Conservation (phyloP, 345 rosid species). For the Noccaea bulbosa region DNA sequence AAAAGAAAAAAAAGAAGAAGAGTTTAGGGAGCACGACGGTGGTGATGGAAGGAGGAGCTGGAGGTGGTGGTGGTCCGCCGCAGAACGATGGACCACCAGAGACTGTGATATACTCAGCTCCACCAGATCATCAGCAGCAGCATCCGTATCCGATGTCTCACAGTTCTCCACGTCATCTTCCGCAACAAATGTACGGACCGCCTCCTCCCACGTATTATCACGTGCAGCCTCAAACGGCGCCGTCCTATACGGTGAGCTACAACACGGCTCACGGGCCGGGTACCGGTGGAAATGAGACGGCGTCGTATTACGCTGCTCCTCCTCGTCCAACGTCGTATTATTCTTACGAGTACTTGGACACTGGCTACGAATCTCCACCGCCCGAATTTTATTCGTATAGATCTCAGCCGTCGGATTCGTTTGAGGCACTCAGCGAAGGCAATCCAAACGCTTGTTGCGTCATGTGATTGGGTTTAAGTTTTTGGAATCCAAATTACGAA, state of each 20-base stretch:
- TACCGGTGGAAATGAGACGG: slow-evolving; percentile 29
- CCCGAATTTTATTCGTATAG: slow-evolving; percentile 45
- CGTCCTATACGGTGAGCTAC: slow-evolving; percentile 56
- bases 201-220: slow-evolving; percentile 48
- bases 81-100: slow-evolving; percentile 43
- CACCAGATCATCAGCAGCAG: slow-evolving; percentile 26
- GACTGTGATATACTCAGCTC: slow-evolving; percentile 45
- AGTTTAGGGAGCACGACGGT: slow-evolving; percentile 30
- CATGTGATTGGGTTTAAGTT: slow-evolving; percentile 52
- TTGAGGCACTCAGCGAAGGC: slow-evolving; percentile 83
- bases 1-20: slow-evolving; percentile 60
- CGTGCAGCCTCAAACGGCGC: slow-evolving; percentile 46
- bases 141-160: slow-evolving; percentile 42
- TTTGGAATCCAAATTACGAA: slow-evolving; percentile 18
- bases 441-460: slow-evolving; percentile 88
- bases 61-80: slow-evolving; percentile 30
- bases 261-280: slow-evolving; percentile 50
- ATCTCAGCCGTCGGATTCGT: slow-evolving; percentile 62
- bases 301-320: slow-evolving; percentile 49
- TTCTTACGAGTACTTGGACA: slow-evolving; percentile 51
- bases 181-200: slow-evolving; percentile 34
- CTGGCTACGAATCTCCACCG: slow-evolving; percentile 49
- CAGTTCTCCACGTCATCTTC: slow-evolving; percentile 54
- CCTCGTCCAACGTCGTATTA: slow-evolving; percentile 41
- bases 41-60: slow-evolving; percentile 29